phyloP scores from a whole-genome alignment of 176 grass and related monocot genomes.

The Musa acuminata region DNA sequence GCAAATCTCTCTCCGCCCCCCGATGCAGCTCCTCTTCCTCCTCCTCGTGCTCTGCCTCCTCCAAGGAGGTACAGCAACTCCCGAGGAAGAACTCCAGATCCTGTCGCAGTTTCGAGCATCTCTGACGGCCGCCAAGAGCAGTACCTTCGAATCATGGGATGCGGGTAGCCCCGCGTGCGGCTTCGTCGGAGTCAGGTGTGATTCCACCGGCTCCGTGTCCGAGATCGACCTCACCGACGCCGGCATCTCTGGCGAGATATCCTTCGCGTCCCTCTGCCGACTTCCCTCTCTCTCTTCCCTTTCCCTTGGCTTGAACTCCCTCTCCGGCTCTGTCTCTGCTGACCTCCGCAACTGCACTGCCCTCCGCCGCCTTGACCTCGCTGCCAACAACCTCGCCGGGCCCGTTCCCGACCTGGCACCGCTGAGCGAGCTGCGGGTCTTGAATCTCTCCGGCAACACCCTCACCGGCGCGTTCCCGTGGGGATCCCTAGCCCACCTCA shows the following conservation, averaged over 20 bases:
- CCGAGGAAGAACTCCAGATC: not conserved
- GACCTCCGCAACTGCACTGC: constrained; percentile 7
- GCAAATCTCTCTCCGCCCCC: not conserved
- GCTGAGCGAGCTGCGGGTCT: not conserved
- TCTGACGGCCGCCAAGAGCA: not conserved
- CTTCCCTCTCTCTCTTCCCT: constrained; percentile 3
- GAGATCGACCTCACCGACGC: not conserved
- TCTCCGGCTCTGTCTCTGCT: not conserved
- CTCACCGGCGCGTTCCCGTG: constrained; percentile 9
- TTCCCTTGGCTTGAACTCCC: constrained; percentile 5
- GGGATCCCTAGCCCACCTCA: constrained; percentile 11
- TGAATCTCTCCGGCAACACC: constrained; percentile 19
- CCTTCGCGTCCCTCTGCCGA: constrained; percentile 1
- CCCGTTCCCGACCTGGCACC: not conserved
- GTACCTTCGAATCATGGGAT: constrained; percentile 3
- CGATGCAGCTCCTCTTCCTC: not conserved
- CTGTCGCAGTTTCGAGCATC: not conserved
- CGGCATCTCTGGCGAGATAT: not conserved
- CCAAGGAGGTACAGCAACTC: not conserved
- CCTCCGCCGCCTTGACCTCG: constrained; percentile 9
- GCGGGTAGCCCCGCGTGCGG: not conserved
- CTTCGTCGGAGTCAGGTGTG: not conserved
- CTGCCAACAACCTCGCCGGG: not conserved
- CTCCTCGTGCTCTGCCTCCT: not conserved
- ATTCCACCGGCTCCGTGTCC: not conserved